These are phyloP conservation scores for Stephania japonica DNA, from an alignment of 164 flowering plant genomes.

Conservation along the genomic window DNA sequence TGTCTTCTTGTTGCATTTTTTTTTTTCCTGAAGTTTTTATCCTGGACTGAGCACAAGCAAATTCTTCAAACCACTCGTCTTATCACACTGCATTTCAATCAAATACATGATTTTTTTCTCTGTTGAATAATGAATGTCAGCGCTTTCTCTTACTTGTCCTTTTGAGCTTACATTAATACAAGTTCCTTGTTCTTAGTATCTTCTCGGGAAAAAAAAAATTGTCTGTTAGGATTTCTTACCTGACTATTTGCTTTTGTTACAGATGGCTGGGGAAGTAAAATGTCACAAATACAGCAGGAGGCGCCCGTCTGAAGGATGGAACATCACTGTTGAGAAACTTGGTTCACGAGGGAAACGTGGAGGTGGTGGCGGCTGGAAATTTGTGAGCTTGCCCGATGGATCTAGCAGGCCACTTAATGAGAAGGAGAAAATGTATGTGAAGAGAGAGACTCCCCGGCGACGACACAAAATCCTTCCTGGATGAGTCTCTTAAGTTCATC, in stretches of 20 bases:
- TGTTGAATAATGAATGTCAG: no score
- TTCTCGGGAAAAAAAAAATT: no score
- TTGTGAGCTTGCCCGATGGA: constrained; percentile 83
- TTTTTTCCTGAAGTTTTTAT: background rate
- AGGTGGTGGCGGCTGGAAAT: constrained; percentile 84
- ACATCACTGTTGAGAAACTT: constrained; percentile 71
- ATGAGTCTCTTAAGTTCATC: background rate
- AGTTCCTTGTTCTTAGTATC: no score
- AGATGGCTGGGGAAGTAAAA: constrained; percentile 82
- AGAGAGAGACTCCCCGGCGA: constrained; percentile 67
- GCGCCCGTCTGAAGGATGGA: constrained; percentile 76
- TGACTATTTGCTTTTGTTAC: constrained; percentile 16
- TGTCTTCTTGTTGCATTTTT: background rate
- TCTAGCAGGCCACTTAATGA: constrained; percentile 82
- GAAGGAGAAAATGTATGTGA: constrained; percentile 75
- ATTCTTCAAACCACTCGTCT: background rate
- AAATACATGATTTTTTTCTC: no score
- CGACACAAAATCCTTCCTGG: constrained; percentile 59
- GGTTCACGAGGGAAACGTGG: constrained; percentile 81
- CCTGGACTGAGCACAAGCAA: background rate
- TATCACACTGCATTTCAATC: background rate
- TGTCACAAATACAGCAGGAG: constrained; percentile 80
- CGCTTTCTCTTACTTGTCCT: no score
- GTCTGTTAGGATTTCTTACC: background rate
- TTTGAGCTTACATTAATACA: no score